Base-by-base conservation (phyloP, 2,329 filamentous ascomycete species). In the Trichophyton benhamiae region DNA sequence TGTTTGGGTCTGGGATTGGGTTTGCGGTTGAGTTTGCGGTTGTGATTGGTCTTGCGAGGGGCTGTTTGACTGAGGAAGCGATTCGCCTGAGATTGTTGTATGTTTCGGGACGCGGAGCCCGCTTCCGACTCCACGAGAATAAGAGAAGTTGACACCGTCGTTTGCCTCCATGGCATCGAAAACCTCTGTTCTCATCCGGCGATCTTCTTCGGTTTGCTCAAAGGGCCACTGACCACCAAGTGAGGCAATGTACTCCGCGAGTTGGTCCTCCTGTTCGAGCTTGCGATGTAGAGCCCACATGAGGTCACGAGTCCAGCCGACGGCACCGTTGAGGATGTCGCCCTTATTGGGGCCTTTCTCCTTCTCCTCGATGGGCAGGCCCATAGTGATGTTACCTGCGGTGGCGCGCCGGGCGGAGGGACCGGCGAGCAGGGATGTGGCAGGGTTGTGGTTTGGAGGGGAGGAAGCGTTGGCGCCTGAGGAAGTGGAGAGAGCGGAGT, bases 311-410 rank as follows among this genome's bases (percentile, higher is more conserved):
- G 90, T 96, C 94, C 94, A 99, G 75, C 90, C 91, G 60, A 97
- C 94, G 38, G 92, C 89, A 33, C 94, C 92, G 70, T 97, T 97
- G 68, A 99, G 86, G 63, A 99, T 97, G 69, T 99, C 94, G 57
- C 94, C 94, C 77, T 99, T 99, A 80, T 97, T 97, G 4, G 94
- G 94, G 0, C 94, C 94, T 72, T 97, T 97, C 77, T 99, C 94
- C 73, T 97, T 97, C 67, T 97, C 94, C 69, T 99, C 94, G 41
- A 95, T 83, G 0, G 94, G 92, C 33, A 97, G 82, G 13, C 91
- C 91, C 66, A 92, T 92, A 4, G 91, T 96, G 69, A 96, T 96
- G 71, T 88, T 95, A 42, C 88, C 88, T 5, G 85, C 80, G n/a
- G 79, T 80, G 33, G 91, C 91, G 65, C 91, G 85, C 65, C 91